A percentile compares a stretch with the other conserved stretches of the same genome.
Conservation (phyloP, 73 alveolate genomes). For the Tetrahymena malaccensis region DNA sequence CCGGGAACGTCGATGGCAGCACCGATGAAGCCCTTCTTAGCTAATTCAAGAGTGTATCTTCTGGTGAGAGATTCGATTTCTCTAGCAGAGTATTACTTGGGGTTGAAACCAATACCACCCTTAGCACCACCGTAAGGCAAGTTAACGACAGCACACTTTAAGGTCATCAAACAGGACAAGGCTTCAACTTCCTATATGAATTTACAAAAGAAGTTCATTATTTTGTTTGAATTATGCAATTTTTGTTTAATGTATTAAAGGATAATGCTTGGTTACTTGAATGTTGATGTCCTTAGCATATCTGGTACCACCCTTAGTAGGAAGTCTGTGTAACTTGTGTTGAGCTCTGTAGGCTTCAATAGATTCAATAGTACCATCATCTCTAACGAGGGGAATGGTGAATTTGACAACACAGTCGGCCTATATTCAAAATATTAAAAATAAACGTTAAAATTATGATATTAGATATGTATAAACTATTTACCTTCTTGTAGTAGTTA, state of each 20-base stretch:
- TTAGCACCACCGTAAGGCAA: conserved; percentile 89
- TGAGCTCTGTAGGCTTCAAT: conserved; percentile 75
- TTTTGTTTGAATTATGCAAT: neutral
- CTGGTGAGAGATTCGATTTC: conserved; percentile 78
- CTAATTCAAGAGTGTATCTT: conserved; percentile 74
- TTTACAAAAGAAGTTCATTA: neutral
- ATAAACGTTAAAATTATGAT: neutral
- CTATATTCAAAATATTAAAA: neutral
- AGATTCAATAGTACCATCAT: conserved; percentile 60
- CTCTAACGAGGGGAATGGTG: conserved; percentile 63
- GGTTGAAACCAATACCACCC: conserved; percentile 75
- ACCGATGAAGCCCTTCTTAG: conserved; percentile 75
- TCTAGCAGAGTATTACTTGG: conserved; percentile 52
- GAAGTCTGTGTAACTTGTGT: conserved; percentile 69
- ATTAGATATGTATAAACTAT: neutral
- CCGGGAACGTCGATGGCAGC: conserved; percentile 80
- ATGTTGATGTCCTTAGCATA: conserved; percentile 57
- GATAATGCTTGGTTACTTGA: neutral
- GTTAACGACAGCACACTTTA: conserved; percentile 61
- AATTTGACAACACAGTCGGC: conserved; percentile 41
- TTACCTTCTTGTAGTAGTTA: conserved; percentile 32
- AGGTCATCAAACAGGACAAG: conserved; percentile 72
- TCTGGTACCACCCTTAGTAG: conserved; percentile 83
- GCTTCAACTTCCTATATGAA: conserved; percentile 61
- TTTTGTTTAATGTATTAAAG: neutral